Conservation (phyloP, 768 basidiomycete species). For the Podaxis carcinomalis region DNA sequence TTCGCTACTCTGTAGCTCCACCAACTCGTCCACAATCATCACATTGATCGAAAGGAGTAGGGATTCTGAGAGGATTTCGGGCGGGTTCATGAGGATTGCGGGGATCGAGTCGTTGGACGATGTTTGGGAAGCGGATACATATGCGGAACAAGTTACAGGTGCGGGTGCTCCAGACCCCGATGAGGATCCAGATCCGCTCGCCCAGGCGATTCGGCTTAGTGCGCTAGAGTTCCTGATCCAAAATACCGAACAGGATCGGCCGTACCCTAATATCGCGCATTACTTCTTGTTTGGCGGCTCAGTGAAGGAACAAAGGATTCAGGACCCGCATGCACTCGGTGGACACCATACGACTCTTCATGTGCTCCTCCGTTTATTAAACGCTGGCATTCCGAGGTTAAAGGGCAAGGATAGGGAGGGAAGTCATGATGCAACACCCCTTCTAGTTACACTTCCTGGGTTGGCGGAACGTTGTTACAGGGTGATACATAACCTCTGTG, state of each 20-base stretch:
- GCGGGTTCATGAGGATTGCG: slow-evolving; percentile 70
- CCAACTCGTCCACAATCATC: slow-evolving; percentile 67
- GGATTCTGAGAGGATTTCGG: slow-evolving; percentile 82
- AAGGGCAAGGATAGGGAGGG: slow-evolving; percentile 39
- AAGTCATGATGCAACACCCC: slow-evolving; percentile 37
- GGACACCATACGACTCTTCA: slow-evolving; percentile 72
- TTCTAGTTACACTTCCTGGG: slow-evolving; percentile 63
- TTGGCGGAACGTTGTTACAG: slow-evolving; percentile 85
- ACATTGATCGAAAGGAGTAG: slow-evolving; percentile 75
- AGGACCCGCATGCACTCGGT: slow-evolving; percentile 75
- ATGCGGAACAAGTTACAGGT: slow-evolving; percentile 62
- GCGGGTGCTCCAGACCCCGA: slow-evolving; percentile 66
- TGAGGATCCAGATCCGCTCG: slow-evolving; percentile 40
- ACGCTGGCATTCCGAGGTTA: slow-evolving; percentile 61
- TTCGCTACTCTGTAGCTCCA: slow-evolving; percentile 57
- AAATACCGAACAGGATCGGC: slow-evolving; percentile 56
- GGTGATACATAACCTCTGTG: slow-evolving; percentile 80
- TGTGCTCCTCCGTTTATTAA: slow-evolving; percentile 74
- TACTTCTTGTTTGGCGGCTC: slow-evolving; percentile 75
- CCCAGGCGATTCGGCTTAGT: slow-evolving; percentile 69
- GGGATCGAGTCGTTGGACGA: slow-evolving; percentile 59
- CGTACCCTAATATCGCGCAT: slow-evolving; percentile 84
- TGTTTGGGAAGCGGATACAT: slow-evolving; percentile 52
- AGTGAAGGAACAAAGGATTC: slow-evolving; percentile 59
- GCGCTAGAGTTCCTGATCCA: slow-evolving; percentile 80